Conservation (phyloP, 768 basidiomycete species). For the Sarcodon sp. region DNA sequence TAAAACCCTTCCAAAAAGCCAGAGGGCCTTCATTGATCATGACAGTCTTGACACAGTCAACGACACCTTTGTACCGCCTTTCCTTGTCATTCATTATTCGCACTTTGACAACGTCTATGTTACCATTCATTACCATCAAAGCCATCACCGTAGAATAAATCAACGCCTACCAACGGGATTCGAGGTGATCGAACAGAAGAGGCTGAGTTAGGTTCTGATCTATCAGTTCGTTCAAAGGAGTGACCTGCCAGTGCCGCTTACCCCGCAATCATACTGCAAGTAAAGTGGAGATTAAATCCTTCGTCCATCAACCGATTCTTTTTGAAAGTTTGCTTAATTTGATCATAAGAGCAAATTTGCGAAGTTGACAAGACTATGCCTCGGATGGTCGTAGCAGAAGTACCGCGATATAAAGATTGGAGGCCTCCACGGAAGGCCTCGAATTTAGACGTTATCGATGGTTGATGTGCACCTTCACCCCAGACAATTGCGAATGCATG, state of each 20-base stretch:
- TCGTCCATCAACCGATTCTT: constrained; percentile 17
- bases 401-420: constrained; percentile 18
- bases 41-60: constrained; percentile 18
- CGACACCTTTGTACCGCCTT: constrained; percentile 14
- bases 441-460: constrained; percentile 1
- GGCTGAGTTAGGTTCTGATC: constrained; percentile 3
- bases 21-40: constrained; percentile 17
- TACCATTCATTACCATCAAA: not conserved
- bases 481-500: constrained; percentile 20
- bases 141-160: not conserved
- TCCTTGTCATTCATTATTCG: constrained; percentile 24
- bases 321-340: constrained; percentile 21
- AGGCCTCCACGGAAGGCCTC: constrained; percentile 10
- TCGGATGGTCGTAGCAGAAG: constrained; percentile 19
- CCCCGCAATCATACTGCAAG: constrained; percentile 21
- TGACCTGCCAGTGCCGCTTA: constrained; percentile 4
- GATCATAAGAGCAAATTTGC: constrained; percentile 24
- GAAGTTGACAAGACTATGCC: constrained; percentile 20
- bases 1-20: constrained; percentile 24
- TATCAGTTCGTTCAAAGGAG: not conserved
- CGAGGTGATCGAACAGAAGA: constrained; percentile 22
- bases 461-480: constrained; percentile 12
- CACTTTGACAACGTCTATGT: constrained; percentile 22
- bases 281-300: constrained; percentile 18
- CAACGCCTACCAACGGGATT: constrained; percentile 19